Conservation (phyloP, 495 filamentous ascomycete species). For the Neohortaea acidophila region DNA sequence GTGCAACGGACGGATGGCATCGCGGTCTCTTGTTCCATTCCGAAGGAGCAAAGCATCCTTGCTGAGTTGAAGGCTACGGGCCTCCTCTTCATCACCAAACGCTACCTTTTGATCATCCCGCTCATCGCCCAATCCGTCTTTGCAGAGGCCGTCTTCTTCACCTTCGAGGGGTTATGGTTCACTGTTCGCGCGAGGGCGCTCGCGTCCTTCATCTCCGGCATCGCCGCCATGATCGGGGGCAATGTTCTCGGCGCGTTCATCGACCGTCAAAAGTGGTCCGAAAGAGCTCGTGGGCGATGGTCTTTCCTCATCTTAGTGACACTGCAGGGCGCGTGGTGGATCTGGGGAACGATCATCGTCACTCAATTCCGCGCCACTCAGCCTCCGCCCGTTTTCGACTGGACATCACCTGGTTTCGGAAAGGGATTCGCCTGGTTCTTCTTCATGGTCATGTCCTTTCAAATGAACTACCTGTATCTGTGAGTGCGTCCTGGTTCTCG, state of each 20-base stretch:
- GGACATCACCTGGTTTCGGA: conserved; percentile 40
- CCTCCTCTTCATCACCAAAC: conserved; percentile 35
- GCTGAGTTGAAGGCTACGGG: conserved; percentile 38
- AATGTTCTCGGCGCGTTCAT: conserved; percentile 43
- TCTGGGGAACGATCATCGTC: conserved; percentile 43
- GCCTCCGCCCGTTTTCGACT: conserved; percentile 45
- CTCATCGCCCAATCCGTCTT: conserved; percentile 48
- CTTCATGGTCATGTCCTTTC: conserved; percentile 43
- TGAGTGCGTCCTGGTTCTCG: conserved; percentile 24
- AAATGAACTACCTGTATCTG: conserved; percentile 49
- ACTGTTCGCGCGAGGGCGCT: conserved; percentile 46
- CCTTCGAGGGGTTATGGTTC: conserved; percentile 46
- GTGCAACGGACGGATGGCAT: conserved; percentile 44
- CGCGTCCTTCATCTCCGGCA: conserved; percentile 44
- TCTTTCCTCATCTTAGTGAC: conserved; percentile 33
- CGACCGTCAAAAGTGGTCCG: conserved; percentile 33
- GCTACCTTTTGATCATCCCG: conserved; percentile 42
- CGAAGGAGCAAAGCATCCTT: conserved; percentile 27
- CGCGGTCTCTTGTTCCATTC: conserved; percentile 35
- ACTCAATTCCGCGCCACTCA: conserved; percentile 35
- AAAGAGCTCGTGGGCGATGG: conserved; percentile 34
- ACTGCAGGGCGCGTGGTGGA: conserved; percentile 46
- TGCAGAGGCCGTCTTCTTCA: conserved; percentile 47
- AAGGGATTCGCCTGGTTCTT: conserved; percentile 43
- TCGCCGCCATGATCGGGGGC: conserved; percentile 41